Percentiles rank a stretch among this genome's conserved stretches.
Evolutionary conservation across 139 green algal species (phyloP).

Genomic region (Parachlorella kessleri): DNA sequence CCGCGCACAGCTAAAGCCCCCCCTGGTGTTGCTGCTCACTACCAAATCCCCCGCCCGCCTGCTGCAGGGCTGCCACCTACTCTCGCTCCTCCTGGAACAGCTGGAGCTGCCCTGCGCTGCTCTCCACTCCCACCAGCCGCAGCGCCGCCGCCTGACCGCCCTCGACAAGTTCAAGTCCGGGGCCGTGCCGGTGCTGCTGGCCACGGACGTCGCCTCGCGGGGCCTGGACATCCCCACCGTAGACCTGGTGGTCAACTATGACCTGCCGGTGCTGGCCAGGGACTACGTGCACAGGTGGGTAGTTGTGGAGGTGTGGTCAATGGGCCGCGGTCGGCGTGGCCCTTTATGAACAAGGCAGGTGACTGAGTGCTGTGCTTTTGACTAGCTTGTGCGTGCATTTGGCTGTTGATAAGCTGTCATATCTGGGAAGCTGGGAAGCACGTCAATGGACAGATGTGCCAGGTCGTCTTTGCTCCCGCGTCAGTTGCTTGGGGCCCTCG

Average conservation of each 20-base stretch:
- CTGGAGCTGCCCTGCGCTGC: slow-evolving; percentile 66
- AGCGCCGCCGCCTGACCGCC: slow-evolving; percentile 77
- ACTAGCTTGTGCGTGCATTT: too few relatives aligned
- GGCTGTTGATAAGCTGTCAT: too few relatives aligned
- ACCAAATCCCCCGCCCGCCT: too few relatives aligned
- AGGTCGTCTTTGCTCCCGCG: too few relatives aligned
- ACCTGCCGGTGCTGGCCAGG: slow-evolving; percentile 72
- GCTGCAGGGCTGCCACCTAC: slow-evolving; percentile 47
- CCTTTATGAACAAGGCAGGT: too few relatives aligned
- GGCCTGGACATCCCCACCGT: slow-evolving; percentile 97
- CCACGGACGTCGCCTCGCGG: slow-evolving; percentile 90
- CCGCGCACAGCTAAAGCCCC: too few relatives aligned
- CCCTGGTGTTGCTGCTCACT: too few relatives aligned
- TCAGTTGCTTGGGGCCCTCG: too few relatives aligned
- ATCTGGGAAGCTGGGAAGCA: too few relatives aligned
- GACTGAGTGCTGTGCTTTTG: too few relatives aligned
- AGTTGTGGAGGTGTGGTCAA: neutral
- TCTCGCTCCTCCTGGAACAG: slow-evolving; percentile 76
- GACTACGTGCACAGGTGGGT: slow-evolving; percentile 87
- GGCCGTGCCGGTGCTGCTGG: slow-evolving; percentile 72
- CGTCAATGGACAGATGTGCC: too few relatives aligned
- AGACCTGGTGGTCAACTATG: slow-evolving; percentile 95
- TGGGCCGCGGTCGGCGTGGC: too few relatives aligned
- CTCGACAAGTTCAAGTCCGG: slow-evolving; percentile 78
- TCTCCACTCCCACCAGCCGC: slow-evolving; percentile 72